A percentile compares a stretch with the other conserved stretches of the same genome.
phyloP scores from a whole-genome alignment of 1,284 basidiomycete genomes.

The Abortiporus biennis region DNA sequence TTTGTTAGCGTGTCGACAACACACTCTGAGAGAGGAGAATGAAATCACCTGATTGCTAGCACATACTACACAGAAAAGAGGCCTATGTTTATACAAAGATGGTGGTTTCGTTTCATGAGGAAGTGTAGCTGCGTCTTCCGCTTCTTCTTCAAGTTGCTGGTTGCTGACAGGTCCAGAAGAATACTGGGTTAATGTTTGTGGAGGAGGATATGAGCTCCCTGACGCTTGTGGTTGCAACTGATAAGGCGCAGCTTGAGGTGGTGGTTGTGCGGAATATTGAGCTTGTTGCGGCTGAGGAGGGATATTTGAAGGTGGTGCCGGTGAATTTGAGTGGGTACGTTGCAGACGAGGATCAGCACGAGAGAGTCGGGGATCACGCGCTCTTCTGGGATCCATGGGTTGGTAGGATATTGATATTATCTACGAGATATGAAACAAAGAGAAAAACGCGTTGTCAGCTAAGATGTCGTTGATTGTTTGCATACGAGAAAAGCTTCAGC shows the following conservation, averaged over 20 bases:
- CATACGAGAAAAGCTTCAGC: conserved; percentile 46
- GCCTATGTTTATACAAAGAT: conserved; percentile 51
- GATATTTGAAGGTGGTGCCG: conserved; percentile 21
- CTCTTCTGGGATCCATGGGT: conserved; percentile 71
- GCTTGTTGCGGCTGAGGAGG: conserved; percentile 12
- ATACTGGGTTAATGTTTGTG: conserved; percentile 30
- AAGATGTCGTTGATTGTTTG: not conserved
- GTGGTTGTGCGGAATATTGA: conserved; percentile 10
- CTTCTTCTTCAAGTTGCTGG: conserved; percentile 21
- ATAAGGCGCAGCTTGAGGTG: no score
- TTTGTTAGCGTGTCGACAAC: conserved; percentile 3
- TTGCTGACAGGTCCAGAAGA: conserved; percentile 19
- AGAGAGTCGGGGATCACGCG: conserved; percentile 71
- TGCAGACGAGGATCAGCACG: conserved; percentile 64
- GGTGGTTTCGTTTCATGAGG: conserved; percentile 11
- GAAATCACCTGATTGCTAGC: conserved; percentile 85
- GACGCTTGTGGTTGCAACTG: conserved; percentile 2
- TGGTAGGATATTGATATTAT: conserved; percentile 1
- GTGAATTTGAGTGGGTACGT: conserved; percentile 37
- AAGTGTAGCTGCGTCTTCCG: conserved; percentile 18
- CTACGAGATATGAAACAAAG: not conserved
- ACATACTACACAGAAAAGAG: conserved; percentile 95
- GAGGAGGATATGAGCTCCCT: conserved; percentile 16
- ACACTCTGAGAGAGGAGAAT: not conserved
- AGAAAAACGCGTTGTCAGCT: not conserved